Evolutionary conservation across 169 alveolate genomes (phyloP), one percentile per base, ranked within the genome.

Genomic region (Plasmodium berghei): DNA sequence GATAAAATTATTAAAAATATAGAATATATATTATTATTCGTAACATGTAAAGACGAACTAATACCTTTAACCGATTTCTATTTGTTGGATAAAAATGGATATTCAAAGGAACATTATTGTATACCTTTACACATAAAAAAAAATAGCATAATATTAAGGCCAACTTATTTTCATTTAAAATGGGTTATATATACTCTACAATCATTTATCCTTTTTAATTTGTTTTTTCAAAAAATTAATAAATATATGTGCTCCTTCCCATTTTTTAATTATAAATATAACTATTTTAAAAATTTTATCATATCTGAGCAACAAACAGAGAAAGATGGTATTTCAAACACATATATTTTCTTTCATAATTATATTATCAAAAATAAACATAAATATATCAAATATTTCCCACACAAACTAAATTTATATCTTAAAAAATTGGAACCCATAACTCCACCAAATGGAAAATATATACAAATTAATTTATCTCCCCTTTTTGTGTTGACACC

Each of bases 181-280:
- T 83, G 90, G 90, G 69, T 83, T 67, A 62, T 83, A 67, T 83
- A 83, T 62, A 83, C 90, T 24, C 1, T 83, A 67, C 90, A 83
- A 48, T 67, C 90, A 24, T 71, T 83, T 24, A 54, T 66, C 10
- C 22, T 83, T 67, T 83, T 52, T 83, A 83, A 83, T 83, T 56
- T 67, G 20, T 83, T 40, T 83, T 83, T 83, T 83, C 55, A 83
- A 83, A 83, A 67, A 83, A 52, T 67, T 16, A 83, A 83, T 26
- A 83, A 83, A 72, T 83, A 83, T 83, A 83, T 83, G 85, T 83
- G 85, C 61, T 52, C 90, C 2, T 83, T 67, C 28, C 90, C 90
- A 61, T 83, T 83, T n/a, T 83, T 83, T 54, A 83, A 83, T 67
- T 67, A 83, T 71, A 83, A 83, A 71, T 83, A 83, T 83, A 67